phyloP scores from a whole-genome alignment of 1,284 basidiomycete genomes.

The Austroboletus novae-zelandiae region DNA sequence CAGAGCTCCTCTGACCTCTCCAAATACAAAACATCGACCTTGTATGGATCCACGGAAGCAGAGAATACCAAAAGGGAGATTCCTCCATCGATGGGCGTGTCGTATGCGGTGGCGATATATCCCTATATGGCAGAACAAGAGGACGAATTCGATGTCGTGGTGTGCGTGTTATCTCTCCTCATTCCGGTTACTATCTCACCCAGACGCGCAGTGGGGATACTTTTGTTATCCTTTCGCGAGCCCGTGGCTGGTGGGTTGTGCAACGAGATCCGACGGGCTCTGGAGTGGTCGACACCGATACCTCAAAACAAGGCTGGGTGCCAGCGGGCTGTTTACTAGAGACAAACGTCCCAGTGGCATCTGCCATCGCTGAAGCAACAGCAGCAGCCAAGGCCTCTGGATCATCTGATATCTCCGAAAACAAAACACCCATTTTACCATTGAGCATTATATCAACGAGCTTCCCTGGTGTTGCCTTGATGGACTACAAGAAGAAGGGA shows the following conservation, averaged over 20 bases:
- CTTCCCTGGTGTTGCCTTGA: constrained; percentile 90
- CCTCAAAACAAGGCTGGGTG: constrained; percentile 81
- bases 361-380: constrained; percentile 75
- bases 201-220: constrained; percentile 66
- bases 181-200: constrained; percentile 10
- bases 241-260: constrained; percentile 99
- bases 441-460: constrained; percentile 89
- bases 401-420: constrained; percentile 41
- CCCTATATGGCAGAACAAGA: constrained; percentile 96
- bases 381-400: constrained; percentile 45
- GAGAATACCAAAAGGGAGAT: constrained; percentile 45
- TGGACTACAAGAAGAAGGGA: constrained; percentile 91
- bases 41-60: constrained; percentile 20
- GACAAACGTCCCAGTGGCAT: constrained; percentile 77
- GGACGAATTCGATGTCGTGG: constrained; percentile 97
- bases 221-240: constrained; percentile 90
- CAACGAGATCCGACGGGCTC: constrained; percentile 88
- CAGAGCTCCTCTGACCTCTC: constrained; percentile 18
- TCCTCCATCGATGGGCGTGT: constrained; percentile 59
- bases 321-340: constrained; percentile 94
- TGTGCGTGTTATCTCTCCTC: constrained; percentile 54
- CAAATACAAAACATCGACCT: constrained; percentile 15
- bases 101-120: constrained; percentile 89
- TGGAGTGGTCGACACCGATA: constrained; percentile 75
- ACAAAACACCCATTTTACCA: constrained; percentile 78